Percentiles rank a stretch among this genome's conserved stretches.
These are phyloP conservation scores for Rhynchosporium agropyri DNA, from an alignment of 2,329 filamentous ascomycete genomes.

Conservation along the genomic window DNA sequence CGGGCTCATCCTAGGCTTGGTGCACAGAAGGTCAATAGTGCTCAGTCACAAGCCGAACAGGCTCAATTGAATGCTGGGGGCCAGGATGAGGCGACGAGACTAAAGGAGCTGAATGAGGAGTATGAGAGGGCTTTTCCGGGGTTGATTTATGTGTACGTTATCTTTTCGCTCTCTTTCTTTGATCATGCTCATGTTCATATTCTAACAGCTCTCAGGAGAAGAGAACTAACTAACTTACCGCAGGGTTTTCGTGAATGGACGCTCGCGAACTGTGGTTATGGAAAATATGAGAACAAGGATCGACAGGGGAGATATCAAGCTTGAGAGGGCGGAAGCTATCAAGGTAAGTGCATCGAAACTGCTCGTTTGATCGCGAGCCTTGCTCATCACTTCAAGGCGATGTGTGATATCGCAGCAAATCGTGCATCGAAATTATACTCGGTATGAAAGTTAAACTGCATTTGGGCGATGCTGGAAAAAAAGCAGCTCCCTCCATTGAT, in stretches of 20 bases:
- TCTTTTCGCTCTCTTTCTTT: not conserved
- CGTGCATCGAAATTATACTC: conserved; percentile 53
- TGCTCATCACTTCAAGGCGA: conserved; percentile 54
- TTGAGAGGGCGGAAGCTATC: conserved; percentile 74
- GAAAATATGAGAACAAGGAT: conserved; percentile 79
- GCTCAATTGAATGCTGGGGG: conserved; percentile 66
- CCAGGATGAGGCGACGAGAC: conserved; percentile 57
- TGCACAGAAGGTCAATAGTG: conserved; percentile 79
- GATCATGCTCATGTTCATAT: too few relatives aligned
- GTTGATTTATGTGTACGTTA: conserved; percentile 70
- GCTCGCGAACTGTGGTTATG: conserved; percentile 74
- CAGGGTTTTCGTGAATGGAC: conserved; percentile 84
- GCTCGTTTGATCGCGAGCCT: conserved; percentile 12
- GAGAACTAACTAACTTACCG: conserved; percentile 23
- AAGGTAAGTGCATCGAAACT: conserved; percentile 53
- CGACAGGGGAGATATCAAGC: conserved; percentile 62
- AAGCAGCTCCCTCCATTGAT: too few relatives aligned
- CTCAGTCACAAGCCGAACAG: conserved; percentile 80
- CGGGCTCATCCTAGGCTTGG: conserved; percentile 83
- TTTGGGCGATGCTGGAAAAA: too few relatives aligned
- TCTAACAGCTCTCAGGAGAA: too few relatives aligned
- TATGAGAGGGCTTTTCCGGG: conserved; percentile 85
- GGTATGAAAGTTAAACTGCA: too few relatives aligned
- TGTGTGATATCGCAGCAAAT: conserved; percentile 88
- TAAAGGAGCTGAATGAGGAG: conserved; percentile 69